phyloP scores from a whole-genome alignment of 2,329 filamentous ascomycete species.

The Penicillium nordicum region DNA sequence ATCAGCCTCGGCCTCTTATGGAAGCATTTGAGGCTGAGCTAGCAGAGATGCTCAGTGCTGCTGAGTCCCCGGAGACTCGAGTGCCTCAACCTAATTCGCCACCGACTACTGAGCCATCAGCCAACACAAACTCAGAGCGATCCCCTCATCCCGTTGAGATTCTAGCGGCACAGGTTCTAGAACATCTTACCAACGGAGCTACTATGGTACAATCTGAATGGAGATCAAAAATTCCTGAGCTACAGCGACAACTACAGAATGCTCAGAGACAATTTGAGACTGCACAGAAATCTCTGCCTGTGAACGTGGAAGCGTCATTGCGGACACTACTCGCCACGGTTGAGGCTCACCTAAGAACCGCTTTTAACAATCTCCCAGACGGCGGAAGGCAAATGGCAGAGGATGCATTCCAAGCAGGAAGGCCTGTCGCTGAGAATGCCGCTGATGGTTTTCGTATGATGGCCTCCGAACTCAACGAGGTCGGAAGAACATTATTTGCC shows the following conservation, averaged over 20 bases:
- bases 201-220: conserved; percentile 38
- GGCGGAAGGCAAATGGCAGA: conserved; percentile 36
- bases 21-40: conserved; percentile 42
- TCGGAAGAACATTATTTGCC: conserved; percentile 37
- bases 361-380: conserved; percentile 38
- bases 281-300: conserved; percentile 35
- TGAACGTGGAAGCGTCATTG: conserved; percentile 36
- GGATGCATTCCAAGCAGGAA: conserved; percentile 35
- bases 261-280: conserved; percentile 34
- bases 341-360: conserved; percentile 36
- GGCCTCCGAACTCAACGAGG: conserved; percentile 41
- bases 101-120: conserved; percentile 10
- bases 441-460: conserved; percentile 40
- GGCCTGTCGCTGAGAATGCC: conserved; percentile 37
- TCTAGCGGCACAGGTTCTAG: conserved; percentile 32
- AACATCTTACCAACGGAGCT: conserved; percentile 35
- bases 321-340: conserved; percentile 36
- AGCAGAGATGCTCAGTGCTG: conserved; percentile 32
- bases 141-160: conserved; percentile 28
- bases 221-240: conserved; percentile 34
- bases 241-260: conserved; percentile 37
- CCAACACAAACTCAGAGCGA: conserved; percentile 11
- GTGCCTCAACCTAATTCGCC: conserved; percentile 11
- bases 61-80: conserved; percentile 12
- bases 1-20: conserved; percentile 33